These are phyloP conservation scores for Pseudoperonospora humuli DNA, from an alignment of 352 stramenopile genomes.

Conservation along the genomic window DNA sequence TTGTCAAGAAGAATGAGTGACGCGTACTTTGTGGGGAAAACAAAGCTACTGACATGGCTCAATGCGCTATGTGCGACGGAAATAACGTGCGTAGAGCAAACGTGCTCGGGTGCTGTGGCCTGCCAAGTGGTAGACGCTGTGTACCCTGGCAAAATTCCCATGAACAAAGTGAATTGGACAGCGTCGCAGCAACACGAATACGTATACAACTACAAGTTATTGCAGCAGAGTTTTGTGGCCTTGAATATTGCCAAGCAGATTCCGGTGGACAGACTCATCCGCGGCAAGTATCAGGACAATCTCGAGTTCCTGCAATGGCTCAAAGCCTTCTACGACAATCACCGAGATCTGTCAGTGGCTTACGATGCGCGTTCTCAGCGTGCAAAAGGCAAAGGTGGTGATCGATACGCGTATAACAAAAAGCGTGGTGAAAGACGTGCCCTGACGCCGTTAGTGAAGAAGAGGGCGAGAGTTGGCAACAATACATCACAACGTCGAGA, in stretches of 20 bases:
- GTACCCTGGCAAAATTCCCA: slow-evolving; percentile 88
- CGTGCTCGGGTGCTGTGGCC: slow-evolving; percentile 89
- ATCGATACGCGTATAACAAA: slow-evolving; percentile 29
- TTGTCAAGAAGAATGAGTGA: slow-evolving; percentile 7
- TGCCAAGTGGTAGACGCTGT: slow-evolving; percentile 94
- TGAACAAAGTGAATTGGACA: slow-evolving; percentile 94
- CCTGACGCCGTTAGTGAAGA: background rate
- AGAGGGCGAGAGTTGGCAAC: background rate
- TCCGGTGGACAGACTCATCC: slow-evolving; percentile 41
- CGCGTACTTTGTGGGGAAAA: slow-evolving; percentile 87
- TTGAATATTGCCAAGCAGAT: slow-evolving; percentile 6
- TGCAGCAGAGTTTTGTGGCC: slow-evolving; percentile 1
- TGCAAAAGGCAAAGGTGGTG: slow-evolving; percentile 88
- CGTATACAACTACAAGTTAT: slow-evolving; percentile 9
- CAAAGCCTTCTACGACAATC: slow-evolving; percentile 73
- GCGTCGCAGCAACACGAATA: slow-evolving; percentile 93
- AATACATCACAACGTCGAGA: slow-evolving; percentile 12
- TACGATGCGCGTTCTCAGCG: slow-evolving; percentile 91
- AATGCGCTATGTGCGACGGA: slow-evolving; percentile 90
- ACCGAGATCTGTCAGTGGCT: slow-evolving; percentile 22
- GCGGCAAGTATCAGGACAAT: slow-evolving; percentile 98
- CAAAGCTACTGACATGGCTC: slow-evolving; percentile 96
- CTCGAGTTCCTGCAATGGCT: slow-evolving; percentile 99
- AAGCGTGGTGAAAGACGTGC: slow-evolving; percentile 27
- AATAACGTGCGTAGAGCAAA: slow-evolving; percentile 95